Conservation (phyloP, 1,284 basidiomycete genomes). For the Sporisorium scitamineum region DNA sequence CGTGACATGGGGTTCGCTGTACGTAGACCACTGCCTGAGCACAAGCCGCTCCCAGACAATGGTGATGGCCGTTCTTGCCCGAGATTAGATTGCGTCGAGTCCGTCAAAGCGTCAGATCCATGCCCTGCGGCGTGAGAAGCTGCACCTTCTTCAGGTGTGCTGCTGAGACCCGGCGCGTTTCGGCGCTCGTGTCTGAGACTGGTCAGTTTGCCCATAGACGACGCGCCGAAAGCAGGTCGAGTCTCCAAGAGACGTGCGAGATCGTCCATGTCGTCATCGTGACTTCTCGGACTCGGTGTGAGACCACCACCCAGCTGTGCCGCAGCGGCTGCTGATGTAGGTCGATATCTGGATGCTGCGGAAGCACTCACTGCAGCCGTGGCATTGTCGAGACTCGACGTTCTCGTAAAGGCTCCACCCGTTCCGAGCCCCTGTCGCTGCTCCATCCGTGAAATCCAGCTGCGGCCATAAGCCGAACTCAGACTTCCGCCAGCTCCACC, state of each 20-base stretch:
- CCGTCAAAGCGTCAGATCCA: conserved; percentile 22
- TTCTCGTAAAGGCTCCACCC: conserved; percentile 40
- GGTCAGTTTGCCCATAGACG: conserved; percentile 29
- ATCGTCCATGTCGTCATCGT: conserved; percentile 60
- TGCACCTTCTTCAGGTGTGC: conserved; percentile 35
- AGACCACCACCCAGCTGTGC: conserved; percentile 17
- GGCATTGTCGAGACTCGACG: conserved; percentile 43
- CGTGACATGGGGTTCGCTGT: conserved; percentile 43
- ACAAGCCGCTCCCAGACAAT: conserved; percentile 29
- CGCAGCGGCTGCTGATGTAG: conserved; percentile 6
- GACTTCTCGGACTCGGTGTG: conserved; percentile 46
- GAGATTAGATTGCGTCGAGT: conserved; percentile 30
- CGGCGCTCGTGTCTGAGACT: conserved; percentile 30
- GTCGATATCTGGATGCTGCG: conserved; percentile 28
- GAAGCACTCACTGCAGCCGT: conserved; percentile 30
- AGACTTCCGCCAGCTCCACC: conserved; percentile 39
- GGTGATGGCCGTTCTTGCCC: conserved; percentile 26
- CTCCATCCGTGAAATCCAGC: conserved; percentile 57
- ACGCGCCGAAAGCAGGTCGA: conserved; percentile 34
- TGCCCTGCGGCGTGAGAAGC: background rate
- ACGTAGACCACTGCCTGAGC: conserved; percentile 23
- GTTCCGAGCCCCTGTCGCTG: conserved; percentile 51
- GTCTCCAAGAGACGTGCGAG: conserved; percentile 54
- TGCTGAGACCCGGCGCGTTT: conserved; percentile 32
- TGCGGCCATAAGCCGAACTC: conserved; percentile 44